A percentile compares a stretch with the other conserved stretches of the same genome.
phyloP scores from a whole-genome alignment of 176 grass and related monocot genomes.

The Oryza officinalis region DNA sequence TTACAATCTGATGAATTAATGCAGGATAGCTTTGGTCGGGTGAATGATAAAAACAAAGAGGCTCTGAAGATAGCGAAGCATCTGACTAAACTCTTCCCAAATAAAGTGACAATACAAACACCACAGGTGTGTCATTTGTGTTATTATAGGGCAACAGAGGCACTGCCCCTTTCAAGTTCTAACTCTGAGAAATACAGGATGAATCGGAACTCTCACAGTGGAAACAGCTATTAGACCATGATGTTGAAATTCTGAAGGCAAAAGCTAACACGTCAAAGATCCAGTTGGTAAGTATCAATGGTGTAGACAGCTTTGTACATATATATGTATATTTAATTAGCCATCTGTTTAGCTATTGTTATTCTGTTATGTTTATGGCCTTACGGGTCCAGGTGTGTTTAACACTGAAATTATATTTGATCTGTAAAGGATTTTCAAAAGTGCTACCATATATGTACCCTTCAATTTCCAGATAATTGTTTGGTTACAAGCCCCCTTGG shows the following conservation, averaged over 20 bases:
- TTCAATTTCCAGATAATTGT: constrained; percentile 16
- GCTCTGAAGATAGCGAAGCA: constrained; percentile 70
- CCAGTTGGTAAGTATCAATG: constrained; percentile 62
- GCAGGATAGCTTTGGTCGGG: constrained; percentile 78
- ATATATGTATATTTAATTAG: constrained; percentile 1
- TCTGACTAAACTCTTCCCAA: constrained; percentile 86
- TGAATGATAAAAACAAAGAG: constrained; percentile 91
- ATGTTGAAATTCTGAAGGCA: constrained; percentile 88
- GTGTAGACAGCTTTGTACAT: background rate
- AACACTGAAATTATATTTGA: background rate
- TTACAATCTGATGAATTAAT: constrained; percentile 33
- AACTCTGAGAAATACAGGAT: constrained; percentile 54
- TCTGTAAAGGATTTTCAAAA: background rate
- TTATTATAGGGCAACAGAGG: constrained; percentile 18
- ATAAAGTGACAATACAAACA: constrained; percentile 80
- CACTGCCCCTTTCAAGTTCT: constrained; percentile 18
- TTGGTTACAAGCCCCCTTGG: background rate
- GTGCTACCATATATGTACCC: constrained; percentile 8
- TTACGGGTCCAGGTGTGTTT: background rate
- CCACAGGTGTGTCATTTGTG: constrained; percentile 65
- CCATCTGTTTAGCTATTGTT: background rate
- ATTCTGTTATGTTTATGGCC: constrained; percentile 1
- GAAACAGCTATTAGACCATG: constrained; percentile 81
- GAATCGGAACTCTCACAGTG: constrained; percentile 70
- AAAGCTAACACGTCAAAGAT: constrained; percentile 85